These are phyloP conservation scores for Amanita subjunquillea DNA, from an alignment of 768 basidiomycete genomes.

Conservation along the genomic window DNA sequence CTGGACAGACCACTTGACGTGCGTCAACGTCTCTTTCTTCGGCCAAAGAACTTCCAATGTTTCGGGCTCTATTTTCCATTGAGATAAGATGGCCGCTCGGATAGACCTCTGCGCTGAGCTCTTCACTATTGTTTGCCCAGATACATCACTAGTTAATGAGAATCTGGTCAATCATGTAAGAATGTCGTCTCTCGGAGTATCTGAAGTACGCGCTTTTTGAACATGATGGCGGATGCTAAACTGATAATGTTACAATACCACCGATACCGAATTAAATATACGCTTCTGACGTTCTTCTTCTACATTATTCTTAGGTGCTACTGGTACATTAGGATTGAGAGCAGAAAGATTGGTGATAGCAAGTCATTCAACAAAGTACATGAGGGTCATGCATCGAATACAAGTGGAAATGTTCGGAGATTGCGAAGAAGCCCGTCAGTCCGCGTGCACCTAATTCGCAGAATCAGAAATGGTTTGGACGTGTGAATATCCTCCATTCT, in stretches of 20 bases:
- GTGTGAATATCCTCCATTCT: background rate
- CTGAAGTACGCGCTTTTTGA: conserved; percentile 51
- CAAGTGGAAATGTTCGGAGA: conserved; percentile 10
- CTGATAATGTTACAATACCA: background rate
- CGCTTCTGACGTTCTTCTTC: conserved; percentile 15
- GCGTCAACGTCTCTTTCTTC: conserved; percentile 91
- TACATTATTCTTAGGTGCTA: conserved; percentile 33
- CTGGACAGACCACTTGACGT: conserved; percentile 83
- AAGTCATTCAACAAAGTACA: conserved; percentile 12
- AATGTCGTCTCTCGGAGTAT: conserved; percentile 5
- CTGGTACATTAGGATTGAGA: conserved; percentile 32
- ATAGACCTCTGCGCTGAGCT: conserved; percentile 89
- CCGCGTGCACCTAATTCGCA: background rate
- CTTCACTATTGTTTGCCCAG: conserved; percentile 86
- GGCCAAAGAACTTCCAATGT: conserved; percentile 92
- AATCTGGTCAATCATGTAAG: conserved; percentile 36
- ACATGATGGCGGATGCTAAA: conserved; percentile 31
- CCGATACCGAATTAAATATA: background rate
- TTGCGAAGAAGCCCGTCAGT: background rate
- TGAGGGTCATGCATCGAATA: conserved; percentile 7
- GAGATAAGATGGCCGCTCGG: conserved; percentile 66
- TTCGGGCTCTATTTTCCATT: conserved; percentile 75
- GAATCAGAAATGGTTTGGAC: conserved; percentile 9
- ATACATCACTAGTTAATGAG: conserved; percentile 66
- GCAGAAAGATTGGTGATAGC: conserved; percentile 17